phyloP scores from a whole-genome alignment of 371 early-diverging fungal species.

The Mycotypha africana region DNA sequence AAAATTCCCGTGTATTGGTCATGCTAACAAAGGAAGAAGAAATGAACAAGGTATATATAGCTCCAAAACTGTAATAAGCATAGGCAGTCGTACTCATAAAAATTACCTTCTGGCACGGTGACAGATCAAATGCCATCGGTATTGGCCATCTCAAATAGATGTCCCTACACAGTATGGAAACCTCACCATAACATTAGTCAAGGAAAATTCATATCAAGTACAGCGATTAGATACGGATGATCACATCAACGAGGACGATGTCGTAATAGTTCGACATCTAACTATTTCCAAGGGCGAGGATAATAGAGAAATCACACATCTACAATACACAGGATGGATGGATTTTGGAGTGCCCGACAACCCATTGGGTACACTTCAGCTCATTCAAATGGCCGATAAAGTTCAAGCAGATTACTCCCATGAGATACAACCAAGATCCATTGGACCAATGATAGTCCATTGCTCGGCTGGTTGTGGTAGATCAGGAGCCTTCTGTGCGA shows the following conservation, averaged over 20 bases:
- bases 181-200: slow-evolving; percentile 22
- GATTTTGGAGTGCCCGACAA: slow-evolving; percentile 79
- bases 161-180: slow-evolving; percentile 35
- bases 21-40: slow-evolving; percentile 90
- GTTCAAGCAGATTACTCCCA: slow-evolving; percentile 22
- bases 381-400: slow-evolving; percentile 57
- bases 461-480: slow-evolving; percentile 98
- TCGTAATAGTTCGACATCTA: slow-evolving; percentile 21
- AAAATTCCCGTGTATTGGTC: slow-evolving; percentile 68
- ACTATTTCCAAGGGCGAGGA: slow-evolving; percentile 4
- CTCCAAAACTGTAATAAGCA: no score
- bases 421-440: not conserved
- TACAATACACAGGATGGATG: slow-evolving; percentile 90
- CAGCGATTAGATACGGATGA: not conserved
- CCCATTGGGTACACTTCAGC: slow-evolving; percentile 51
- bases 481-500: slow-evolving; percentile 89
- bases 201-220: slow-evolving; percentile 19
- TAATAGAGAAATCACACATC: slow-evolving; percentile 50
- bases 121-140: slow-evolving; percentile 65
- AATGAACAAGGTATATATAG: slow-evolving; percentile 51
- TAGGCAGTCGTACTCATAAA: no score
- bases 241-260: slow-evolving; percentile 25
- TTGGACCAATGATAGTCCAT: slow-evolving; percentile 86
- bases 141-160: slow-evolving; percentile 59
- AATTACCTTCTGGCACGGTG: no score